Base-by-base conservation (phyloP, 2,329 filamentous ascomycete species). In the Aspergillus melleus region DNA sequence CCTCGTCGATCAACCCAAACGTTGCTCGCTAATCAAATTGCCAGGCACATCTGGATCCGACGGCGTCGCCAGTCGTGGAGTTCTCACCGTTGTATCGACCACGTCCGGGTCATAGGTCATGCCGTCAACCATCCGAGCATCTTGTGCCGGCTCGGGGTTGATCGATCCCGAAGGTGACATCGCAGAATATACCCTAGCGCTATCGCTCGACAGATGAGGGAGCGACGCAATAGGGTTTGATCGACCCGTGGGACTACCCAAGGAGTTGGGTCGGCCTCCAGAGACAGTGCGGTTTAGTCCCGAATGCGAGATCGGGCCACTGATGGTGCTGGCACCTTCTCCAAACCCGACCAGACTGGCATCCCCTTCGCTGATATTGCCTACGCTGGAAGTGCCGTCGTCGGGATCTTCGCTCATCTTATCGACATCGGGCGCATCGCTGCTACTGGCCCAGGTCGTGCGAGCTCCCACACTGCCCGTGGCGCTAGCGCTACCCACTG, bases 321-420 rank as follows among this genome's bases (percentile, higher is more conserved):
- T 91, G 59, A 93, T 88, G 5, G 92, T 92, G 74, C 90, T 92
- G 10, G 94, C 93, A 36, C 93, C 94, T 74, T 97, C 93, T 53
- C 94, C 94, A 68, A 97, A 97, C 0, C 90, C 94, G 10, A 97
- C 94, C 6, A 97, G 82, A 63, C 90, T 94, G 2, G 89, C 91
- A 55, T 88, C 88, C 8, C 88, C 90, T 69, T 96, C 92, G 68
- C 90, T 94, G 83, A 95, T 89, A 60, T 90, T 90, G 65, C 91
- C 90, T 54, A 88, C 85, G 63, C 86, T 88, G 29, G 87, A 87
- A 9, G 81, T 81, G 5, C 77, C 83, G 46, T 84, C 86, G 55
- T 86, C 90, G 75, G 90, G 86, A 71, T 91, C 90, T 63, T 88
- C 88, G 68, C 77, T 80, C 77, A 79, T 86, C 55, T 84, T 83